phyloP scores from a whole-genome alignment of 768 basidiomycete species.

The Austroboletus eburneus region DNA sequence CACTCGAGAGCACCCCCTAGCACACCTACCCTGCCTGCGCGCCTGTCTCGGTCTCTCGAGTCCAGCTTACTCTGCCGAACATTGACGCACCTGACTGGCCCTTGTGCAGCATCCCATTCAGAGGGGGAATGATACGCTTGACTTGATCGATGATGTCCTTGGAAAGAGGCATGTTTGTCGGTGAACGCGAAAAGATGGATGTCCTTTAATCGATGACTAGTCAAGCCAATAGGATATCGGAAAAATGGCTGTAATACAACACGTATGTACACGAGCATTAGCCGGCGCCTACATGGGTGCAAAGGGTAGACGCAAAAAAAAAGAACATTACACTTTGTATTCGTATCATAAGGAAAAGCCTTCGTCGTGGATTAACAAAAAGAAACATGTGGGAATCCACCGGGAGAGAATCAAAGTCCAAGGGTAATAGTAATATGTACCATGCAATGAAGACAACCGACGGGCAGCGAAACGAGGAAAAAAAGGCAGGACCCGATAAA shows the following conservation, averaged over 20 bases:
- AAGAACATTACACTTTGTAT: slow-evolving; percentile 23
- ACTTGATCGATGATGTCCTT: slow-evolving; percentile 64
- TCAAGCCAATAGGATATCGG: slow-evolving; percentile 19
- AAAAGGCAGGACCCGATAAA: slow-evolving; percentile 20
- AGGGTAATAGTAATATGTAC: slow-evolving; percentile 28
- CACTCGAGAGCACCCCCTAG: slow-evolving; percentile 93
- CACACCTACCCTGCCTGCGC: slow-evolving; percentile 81
- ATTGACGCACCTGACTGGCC: slow-evolving; percentile 76
- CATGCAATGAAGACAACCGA: slow-evolving; percentile 6
- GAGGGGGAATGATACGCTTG: slow-evolving; percentile 82
- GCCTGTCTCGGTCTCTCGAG: slow-evolving; percentile 1
- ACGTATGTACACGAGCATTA: slow-evolving; percentile 20
- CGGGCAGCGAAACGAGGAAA: background rate
- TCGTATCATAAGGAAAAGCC: slow-evolving; percentile 21
- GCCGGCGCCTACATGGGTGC: slow-evolving; percentile 9
- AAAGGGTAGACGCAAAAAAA: slow-evolving; percentile 9
- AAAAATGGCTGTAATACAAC: slow-evolving; percentile 22
- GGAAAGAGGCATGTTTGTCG: slow-evolving; percentile 55
- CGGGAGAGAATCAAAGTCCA: slow-evolving; percentile 16
- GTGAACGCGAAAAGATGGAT: too few species aligned
- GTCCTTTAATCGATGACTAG: background rate
- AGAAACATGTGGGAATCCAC: slow-evolving; percentile 14
- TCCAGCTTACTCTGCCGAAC: background rate
- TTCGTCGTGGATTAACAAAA: slow-evolving; percentile 1
- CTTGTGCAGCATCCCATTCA: slow-evolving; percentile 86